A percentile compares a stretch with the other conserved stretches of the same genome.
Conservation (phyloP, 192 early-diverging fungal genomes). For the Coemansia sp. region DNA sequence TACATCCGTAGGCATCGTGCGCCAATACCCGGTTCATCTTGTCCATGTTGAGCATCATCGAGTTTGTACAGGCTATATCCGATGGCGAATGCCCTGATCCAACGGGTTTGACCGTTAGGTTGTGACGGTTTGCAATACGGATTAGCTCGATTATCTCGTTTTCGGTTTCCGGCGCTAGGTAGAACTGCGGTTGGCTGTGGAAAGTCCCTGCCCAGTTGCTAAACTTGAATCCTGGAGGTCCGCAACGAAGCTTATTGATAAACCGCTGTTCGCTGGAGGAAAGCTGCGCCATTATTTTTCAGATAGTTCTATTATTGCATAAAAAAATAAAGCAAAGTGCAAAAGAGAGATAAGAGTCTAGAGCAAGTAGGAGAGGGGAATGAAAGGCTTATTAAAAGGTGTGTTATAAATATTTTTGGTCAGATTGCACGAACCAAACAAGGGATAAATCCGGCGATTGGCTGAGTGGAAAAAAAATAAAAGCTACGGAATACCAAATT, state of each 20-base stretch:
- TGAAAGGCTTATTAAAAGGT: too few species aligned
- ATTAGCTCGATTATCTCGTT: conserved; percentile 60
- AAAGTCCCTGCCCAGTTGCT: conserved; percentile 72
- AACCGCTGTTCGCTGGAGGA: conserved; percentile 17
- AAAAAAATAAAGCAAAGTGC: not conserved
- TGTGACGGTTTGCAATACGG: conserved; percentile 22
- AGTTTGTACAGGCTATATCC: conserved; percentile 64
- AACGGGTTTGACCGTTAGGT: conserved; percentile 59
- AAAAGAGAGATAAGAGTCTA: not conserved
- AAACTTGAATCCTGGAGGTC: conserved; percentile 31
- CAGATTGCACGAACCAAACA: too few species aligned
- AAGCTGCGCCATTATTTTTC: not conserved
- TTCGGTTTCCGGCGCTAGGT: conserved; percentile 61
- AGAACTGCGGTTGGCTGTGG: conserved; percentile 55
- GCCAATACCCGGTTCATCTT: conserved; percentile 59
- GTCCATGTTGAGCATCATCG: conserved; percentile 69
- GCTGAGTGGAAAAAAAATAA: too few species aligned
- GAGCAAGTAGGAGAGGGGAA: too few species aligned
- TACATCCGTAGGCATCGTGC: too few species aligned
- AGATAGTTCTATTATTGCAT: not conserved
- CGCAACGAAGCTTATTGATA: conserved; percentile 20
- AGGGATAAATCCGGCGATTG: too few species aligned
- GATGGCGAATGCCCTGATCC: conserved; percentile 76
- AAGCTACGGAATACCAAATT: too few species aligned
- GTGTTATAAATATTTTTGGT: too few species aligned